A percentile compares a stretch with the other conserved stretches of the same genome.
Evolutionary conservation across 106 monocot species (phyloP).

Genomic region (Dendrobium huoshanense): DNA sequence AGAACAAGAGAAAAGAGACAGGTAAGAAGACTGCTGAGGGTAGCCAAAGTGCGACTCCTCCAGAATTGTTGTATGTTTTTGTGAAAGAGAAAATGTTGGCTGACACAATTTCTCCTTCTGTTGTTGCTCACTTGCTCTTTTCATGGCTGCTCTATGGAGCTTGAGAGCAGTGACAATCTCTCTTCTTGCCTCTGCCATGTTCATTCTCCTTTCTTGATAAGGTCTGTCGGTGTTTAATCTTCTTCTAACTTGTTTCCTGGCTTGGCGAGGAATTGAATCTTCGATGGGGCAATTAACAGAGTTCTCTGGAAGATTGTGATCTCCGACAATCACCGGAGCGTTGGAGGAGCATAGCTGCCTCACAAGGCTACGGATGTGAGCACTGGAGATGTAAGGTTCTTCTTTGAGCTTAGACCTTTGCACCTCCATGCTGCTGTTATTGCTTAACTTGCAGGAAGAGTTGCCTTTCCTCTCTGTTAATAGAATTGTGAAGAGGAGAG

Average conservation of each 20-base stretch:
- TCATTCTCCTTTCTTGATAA: constrained; percentile 73
- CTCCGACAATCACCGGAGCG: background rate
- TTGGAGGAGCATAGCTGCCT: constrained; percentile 54
- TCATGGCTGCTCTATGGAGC: constrained; percentile 83
- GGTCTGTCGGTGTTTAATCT: constrained; percentile 71
- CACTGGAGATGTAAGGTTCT: constrained; percentile 67
- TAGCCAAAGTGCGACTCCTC: constrained; percentile 1
- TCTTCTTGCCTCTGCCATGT: constrained; percentile 91
- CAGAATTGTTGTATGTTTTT: background rate
- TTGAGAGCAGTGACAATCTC: constrained; percentile 91
- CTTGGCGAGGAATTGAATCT: background rate
- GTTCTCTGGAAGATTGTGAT: background rate
- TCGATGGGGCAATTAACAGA: too few relatives aligned
- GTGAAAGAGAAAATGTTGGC: background rate
- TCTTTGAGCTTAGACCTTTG: constrained; percentile 19
- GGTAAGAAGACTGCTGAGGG: too few relatives aligned
- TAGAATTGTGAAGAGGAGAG: background rate
- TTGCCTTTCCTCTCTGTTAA: background rate
- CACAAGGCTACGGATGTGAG: constrained; percentile 73
- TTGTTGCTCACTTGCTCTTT: constrained; percentile 45
- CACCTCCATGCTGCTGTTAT: background rate
- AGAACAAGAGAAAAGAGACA: constrained; percentile 4
- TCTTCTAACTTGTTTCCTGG: constrained; percentile 79
- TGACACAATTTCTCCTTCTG: constrained; percentile 19
- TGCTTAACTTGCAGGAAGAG: background rate